A percentile compares a stretch with the other conserved stretches of the same genome.
Conservation (phyloP, 202 grass and related monocot species). For the Saccharum hybrid region DNA sequence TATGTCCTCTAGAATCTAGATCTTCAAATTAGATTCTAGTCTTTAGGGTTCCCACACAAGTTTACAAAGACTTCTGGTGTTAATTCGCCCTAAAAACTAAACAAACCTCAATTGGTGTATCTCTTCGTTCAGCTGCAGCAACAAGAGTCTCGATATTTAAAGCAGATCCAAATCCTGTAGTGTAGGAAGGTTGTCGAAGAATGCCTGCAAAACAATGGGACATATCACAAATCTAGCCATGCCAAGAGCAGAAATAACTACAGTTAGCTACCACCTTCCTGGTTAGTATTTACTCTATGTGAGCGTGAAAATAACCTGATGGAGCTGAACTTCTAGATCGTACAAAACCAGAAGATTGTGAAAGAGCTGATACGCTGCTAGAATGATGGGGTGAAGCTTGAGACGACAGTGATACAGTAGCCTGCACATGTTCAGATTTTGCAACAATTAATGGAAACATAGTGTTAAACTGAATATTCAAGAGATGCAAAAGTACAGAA, state of each 20-base stretch:
- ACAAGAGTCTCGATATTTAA: slow-evolving; percentile 99
- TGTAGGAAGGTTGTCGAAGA: slow-evolving; percentile 71
- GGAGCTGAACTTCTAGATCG: slow-evolving; percentile 71
- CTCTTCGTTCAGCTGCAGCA: slow-evolving; percentile 91
- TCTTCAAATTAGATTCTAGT: slow-evolving; percentile 28
- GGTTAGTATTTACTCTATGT: slow-evolving; percentile 33
- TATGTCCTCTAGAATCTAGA: not conserved
- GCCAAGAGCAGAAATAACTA: slow-evolving; percentile 5
- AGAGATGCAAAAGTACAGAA: slow-evolving; percentile 36
- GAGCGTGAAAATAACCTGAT: slow-evolving; percentile 61
- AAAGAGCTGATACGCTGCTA: slow-evolving; percentile 47
- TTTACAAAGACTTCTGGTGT: slow-evolving; percentile 5
- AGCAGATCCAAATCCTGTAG: slow-evolving; percentile 83
- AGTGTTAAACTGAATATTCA: slow-evolving; percentile 22
- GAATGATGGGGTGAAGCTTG: slow-evolving; percentile 68
- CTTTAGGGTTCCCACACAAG: not conserved
- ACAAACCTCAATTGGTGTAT: slow-evolving; percentile 82
- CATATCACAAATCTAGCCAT: slow-evolving; percentile 16
- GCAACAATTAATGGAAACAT: slow-evolving; percentile 20
- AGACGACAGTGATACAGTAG: slow-evolving; percentile 47
- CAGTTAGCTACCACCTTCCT: not conserved
- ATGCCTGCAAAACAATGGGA: slow-evolving; percentile 52
- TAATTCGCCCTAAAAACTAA: slow-evolving; percentile 35
- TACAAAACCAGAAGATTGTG: slow-evolving; percentile 64
- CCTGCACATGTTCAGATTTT: slow-evolving; percentile 49